Base-by-base conservation (phyloP, 139 green algal species). In the Choricystis sp. region DNA sequence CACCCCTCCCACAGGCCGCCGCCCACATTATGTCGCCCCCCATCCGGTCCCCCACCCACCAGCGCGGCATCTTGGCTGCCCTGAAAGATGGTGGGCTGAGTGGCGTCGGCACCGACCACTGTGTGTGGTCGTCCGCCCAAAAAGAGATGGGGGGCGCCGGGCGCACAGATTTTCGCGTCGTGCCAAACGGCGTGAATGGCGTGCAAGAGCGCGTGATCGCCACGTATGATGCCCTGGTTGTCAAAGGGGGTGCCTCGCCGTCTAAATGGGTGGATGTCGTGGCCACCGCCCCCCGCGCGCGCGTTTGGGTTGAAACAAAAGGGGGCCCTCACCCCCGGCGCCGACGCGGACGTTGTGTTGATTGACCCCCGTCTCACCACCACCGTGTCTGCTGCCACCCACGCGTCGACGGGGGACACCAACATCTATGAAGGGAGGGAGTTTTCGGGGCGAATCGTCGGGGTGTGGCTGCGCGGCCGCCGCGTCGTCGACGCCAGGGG, bases 101-200 rank as follows among this genome's bases (percentile, higher is more conserved):
- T 56, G 25, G 68, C 23, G 77, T 95, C 48, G 87, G 76, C 27
- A 95, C 88, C 19, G 91, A 98, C 72, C 91, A 98, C 65, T 81
- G 78, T 3, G 79, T 88, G 29, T 98, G 94, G 73, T 97, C 94
- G 71, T 83, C 68, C 63, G 91, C 69, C 9, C 91, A 97, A 61
- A 98, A 98, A 79, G 59, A n/a, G 28, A 9, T 9, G 40, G 40
- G 40, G 9, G 65, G 57, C 16, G 70, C 68, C 24, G 88, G 88
- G 14, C 72, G 63, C 0, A n/a, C 79, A 29, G 92, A 98, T 72
- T 98, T 98, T 68, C 73, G 86, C 22, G 40, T 79, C 26, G 94
- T 98, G 25, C 91, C 91, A 4, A 98, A 98, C 69, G 91, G 91
- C 24, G 87, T 98, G 26, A 95, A 96, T 61, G 91, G 91, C 29